Base-by-base conservation (phyloP, 306 rosid species). In the Castanea sativa region DNA sequence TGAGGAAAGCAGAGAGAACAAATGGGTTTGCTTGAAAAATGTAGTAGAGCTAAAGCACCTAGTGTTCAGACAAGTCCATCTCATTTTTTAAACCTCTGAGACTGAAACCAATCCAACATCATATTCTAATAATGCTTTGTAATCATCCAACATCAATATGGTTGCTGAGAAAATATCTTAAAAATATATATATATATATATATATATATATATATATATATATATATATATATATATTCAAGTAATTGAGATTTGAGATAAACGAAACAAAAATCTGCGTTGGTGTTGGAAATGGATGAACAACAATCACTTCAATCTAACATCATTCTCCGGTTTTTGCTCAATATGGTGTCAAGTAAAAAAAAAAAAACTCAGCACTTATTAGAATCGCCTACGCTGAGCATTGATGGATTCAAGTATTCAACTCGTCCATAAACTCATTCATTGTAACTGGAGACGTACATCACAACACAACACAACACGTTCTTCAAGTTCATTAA, bases 11-110 rank as follows among this genome's bases (percentile, higher is more conserved):
- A 8, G 71, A 67, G 23, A 23, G 77, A 80, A 16, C 18, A 41
- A n/a, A 65, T 63, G 65, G 77, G 52, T 3, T 49, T 73, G 76
- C 74, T 79, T 84, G 21, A 61, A 64, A 69, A 72, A 32, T 21
- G 63, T 65, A 32, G 67, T 38, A 33, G 84, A 73, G 63, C 56
- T 6, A 3, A 53, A 53, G 75, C 60, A 72, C 23, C 53, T 3
- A 49, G 69, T 38, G 79, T 84, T 35, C 61, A 30, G 83, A 77
- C 75, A n/a, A 23, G n/a, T 73, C 82, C 84, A 77, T 69, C 84
- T 67, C 88, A 85, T 85, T n/a, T 72, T 82, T 55, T n/a, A 38
- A 3, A 18, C 72, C 43, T 33, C 11, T 7, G 45, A 38, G 45
- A 38, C 45, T 32, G 53, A 52, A 75, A 74, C 9, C 6, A 41